A percentile compares a stretch with the other conserved stretches of the same genome.
These are phyloP conservation scores for Chlamydomonas reinhardtii DNA, from an alignment of 163 green algal genomes.

Conservation along the genomic window DNA sequence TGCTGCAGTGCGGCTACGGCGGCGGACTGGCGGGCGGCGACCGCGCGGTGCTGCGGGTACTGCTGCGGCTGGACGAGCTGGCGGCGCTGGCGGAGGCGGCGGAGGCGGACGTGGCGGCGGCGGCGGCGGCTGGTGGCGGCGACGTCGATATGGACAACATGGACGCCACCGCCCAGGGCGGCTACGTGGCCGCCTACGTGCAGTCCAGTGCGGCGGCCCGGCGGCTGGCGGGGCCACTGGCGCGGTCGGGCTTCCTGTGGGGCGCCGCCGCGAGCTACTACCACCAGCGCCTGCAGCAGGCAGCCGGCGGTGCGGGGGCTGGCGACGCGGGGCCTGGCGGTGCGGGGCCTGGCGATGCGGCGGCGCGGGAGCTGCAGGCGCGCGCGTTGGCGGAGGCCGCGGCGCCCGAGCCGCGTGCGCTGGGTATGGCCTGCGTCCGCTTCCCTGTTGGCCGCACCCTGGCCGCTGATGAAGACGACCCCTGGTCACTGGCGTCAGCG, in stretches of 20 bases:
- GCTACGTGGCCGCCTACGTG: not conserved
- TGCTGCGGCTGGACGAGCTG: constrained; percentile 43
- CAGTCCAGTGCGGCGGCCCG: not conserved
- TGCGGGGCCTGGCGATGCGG: not conserved
- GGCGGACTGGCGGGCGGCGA: constrained; percentile 3
- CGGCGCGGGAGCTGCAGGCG: not conserved
- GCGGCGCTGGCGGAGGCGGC: not conserved
- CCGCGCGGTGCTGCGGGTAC: constrained; percentile 40
- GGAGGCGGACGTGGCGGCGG: not conserved
- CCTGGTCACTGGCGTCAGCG: not conserved
- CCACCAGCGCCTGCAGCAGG: constrained; percentile 4
- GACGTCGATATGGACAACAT: not conserved
- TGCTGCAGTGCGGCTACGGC: constrained; percentile 44
- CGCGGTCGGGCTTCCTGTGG: constrained; percentile 21
- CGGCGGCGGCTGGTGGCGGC: not conserved
- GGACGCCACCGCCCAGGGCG: not conserved
- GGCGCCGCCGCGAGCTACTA: constrained; percentile 1
- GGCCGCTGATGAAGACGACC: constrained; percentile 36
- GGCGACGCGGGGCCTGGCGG: too few species aligned
- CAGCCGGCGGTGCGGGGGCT: not conserved
- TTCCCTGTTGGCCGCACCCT: constrained; percentile 27
- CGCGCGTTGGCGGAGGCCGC: not conserved
- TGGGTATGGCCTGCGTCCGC: constrained; percentile 6
- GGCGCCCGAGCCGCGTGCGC: not conserved
- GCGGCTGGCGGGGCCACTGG: constrained; percentile 27